Evolutionary conservation across 2,329 filamentous ascomycete genomes (phyloP), one percentile per base, ranked within the genome.

Genomic region (Fusarium compactum): DNA sequence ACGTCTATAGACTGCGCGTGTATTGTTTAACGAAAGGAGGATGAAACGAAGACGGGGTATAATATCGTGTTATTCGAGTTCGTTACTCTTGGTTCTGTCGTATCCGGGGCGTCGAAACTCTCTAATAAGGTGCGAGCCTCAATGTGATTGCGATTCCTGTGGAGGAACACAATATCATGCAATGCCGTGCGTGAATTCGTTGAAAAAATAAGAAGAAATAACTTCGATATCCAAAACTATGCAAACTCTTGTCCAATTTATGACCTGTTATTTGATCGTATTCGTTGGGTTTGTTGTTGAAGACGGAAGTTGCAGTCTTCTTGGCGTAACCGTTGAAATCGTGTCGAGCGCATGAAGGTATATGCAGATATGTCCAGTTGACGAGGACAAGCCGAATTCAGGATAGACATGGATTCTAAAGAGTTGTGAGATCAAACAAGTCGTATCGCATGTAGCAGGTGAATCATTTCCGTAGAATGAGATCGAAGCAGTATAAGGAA

Each of bases 81-180:
- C 44, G 43, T 69, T 45, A 32, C 44, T 62, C 47, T 41, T 60
- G 16, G 20, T 45, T 40, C 8, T 56, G 15, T 57, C 47, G 62
- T 62, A 58, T 51, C 52, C 47, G 44, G 58, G 24, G 59, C 63
- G 63, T 71, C 68, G 59, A 70, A 69, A 71, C 68, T 71, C 67
- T 70, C 67, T 70, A 71, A 70, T 68, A 70, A 70, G 68, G 63
- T 71, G 68, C 67, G 64, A 70, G 64, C 55, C 64, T 71, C 59
- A 59, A 55, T 70, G 12, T 29, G 27, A 4, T 29, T 20, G 9
- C 12, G 38, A 44, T 15, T 27, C 44, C 25, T 34, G 47, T 34
- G 12, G n/a, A 24, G 27, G 38, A 64, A 43, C 16, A 51, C 47
- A 55, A 44, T 38, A 18, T 43, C 48, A 45, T 43, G 29, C 50